Percentiles rank a stretch among this genome's conserved stretches.
Evolutionary conservation across 768 basidiomycete species (phyloP).

Genomic region (Boletus pseudo-olivaceus): DNA sequence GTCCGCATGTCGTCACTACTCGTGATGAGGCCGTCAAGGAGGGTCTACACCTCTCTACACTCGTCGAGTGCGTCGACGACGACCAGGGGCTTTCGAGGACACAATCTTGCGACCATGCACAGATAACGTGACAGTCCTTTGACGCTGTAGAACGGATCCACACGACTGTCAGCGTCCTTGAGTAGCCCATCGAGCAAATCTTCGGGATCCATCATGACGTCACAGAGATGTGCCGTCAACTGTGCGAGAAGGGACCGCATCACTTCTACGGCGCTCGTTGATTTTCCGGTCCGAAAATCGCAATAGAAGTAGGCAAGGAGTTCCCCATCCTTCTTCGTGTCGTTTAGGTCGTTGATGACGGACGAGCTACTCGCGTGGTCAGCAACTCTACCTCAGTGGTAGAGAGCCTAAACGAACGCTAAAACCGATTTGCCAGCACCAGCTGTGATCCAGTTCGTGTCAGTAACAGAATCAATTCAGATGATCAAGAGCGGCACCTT

Average conservation of each 20-base stretch:
- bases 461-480: not conserved
- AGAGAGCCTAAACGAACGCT: not conserved
- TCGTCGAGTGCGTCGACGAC: conserved; percentile 25
- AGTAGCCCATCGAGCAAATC: conserved; percentile 3
- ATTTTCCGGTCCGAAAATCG: conserved; percentile 12
- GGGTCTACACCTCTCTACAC: conserved; percentile 8
- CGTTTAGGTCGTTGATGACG: not conserved
- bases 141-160: not conserved
- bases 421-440: conserved; percentile 1
- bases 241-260: conserved; percentile 21
- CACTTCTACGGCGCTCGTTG: conserved; percentile 12
- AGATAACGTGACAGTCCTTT: conserved; percentile 1
- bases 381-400: not conserved
- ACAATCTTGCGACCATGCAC: not conserved
- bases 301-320: conserved; percentile 21
- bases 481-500: conserved; percentile 2
- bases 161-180: not conserved
- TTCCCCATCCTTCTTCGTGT: not conserved
- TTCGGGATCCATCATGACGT: not conserved
- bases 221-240: not conserved
- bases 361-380: not conserved
- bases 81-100: conserved; percentile 2
- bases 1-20: not conserved
- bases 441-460: not conserved
- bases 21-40: conserved; percentile 9